Evolutionary conservation across 352 stramenopile species (phyloP).

Genomic region (Phytophthora fragariaefolia): DNA sequence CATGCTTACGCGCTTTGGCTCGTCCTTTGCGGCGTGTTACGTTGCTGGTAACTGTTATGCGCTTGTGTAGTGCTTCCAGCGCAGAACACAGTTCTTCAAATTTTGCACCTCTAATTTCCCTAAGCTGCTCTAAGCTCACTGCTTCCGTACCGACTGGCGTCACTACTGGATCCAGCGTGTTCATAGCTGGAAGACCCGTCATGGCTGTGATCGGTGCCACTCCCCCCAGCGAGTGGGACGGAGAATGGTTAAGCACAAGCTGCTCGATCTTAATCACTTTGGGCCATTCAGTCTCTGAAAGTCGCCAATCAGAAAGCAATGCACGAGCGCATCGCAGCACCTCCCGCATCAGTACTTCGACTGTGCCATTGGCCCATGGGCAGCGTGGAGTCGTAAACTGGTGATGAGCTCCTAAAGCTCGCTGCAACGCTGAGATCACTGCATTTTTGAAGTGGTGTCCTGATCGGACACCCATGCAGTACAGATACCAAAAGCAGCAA

Average conservation of each 20-base stretch:
- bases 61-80: neutral
- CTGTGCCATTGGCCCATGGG: neutral
- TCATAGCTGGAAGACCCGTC: neutral
- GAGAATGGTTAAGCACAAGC: neutral
- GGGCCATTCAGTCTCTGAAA: neutral
- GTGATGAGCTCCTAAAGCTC: neutral
- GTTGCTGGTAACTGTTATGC: neutral
- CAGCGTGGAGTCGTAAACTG: neutral
- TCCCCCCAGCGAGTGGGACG: neutral
- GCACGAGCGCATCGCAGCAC: neutral
- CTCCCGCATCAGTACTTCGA: neutral
- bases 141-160: neutral
- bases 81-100: neutral
- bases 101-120: neutral
- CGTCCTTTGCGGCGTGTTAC: neutral
- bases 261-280: neutral
- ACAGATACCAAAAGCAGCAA: slow-evolving; percentile 1
- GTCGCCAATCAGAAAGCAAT: neutral
- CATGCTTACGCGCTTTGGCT: neutral
- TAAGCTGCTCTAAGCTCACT: neutral
- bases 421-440: neutral
- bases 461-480: neutral
- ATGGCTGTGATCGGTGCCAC: neutral
- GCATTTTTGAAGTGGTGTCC: neutral
- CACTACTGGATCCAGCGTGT: neutral